Conservation (phyloP, 2,329 filamentous ascomycete genomes). For the Microsporum canis region DNA sequence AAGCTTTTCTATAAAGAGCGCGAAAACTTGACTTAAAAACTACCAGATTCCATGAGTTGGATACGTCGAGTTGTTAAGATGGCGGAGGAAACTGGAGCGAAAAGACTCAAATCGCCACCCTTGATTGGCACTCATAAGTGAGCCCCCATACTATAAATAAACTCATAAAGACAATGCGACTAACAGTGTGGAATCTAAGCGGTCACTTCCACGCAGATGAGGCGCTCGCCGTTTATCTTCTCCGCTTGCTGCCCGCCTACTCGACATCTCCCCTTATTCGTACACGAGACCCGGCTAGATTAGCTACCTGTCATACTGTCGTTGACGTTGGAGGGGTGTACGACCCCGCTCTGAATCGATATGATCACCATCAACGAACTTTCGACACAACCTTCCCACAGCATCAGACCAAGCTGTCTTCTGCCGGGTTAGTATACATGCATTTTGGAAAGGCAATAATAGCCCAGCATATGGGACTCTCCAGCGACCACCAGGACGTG, state of each 20-base stretch:
- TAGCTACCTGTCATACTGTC: constrained; percentile 80
- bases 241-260: constrained; percentile 79
- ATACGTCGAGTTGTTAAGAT: constrained; percentile 34
- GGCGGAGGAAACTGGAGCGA: constrained; percentile 63
- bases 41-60: neutral
- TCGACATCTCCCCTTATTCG: constrained; percentile 61
- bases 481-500: constrained; percentile 55
- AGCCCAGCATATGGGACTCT: constrained; percentile 50
- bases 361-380: constrained; percentile 93
- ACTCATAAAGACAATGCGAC: neutral
- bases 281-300: constrained; percentile 68
- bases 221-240: constrained; percentile 90
- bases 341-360: constrained; percentile 62
- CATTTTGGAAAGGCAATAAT: constrained; percentile 87
- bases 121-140: constrained; percentile 85
- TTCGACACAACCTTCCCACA: constrained; percentile 78
- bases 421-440: constrained; percentile 87
- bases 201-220: constrained; percentile 99
- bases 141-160: constrained; percentile 5
- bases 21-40: neutral
- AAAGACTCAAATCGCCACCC: constrained; percentile 62
- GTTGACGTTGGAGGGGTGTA: constrained; percentile 98
- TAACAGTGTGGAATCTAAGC: constrained; percentile 24
- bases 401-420: constrained; percentile 78
- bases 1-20: neutral